These are phyloP conservation scores for Monascus ruber DNA, from an alignment of 2,329 filamentous ascomycete species.

Conservation along the genomic window DNA sequence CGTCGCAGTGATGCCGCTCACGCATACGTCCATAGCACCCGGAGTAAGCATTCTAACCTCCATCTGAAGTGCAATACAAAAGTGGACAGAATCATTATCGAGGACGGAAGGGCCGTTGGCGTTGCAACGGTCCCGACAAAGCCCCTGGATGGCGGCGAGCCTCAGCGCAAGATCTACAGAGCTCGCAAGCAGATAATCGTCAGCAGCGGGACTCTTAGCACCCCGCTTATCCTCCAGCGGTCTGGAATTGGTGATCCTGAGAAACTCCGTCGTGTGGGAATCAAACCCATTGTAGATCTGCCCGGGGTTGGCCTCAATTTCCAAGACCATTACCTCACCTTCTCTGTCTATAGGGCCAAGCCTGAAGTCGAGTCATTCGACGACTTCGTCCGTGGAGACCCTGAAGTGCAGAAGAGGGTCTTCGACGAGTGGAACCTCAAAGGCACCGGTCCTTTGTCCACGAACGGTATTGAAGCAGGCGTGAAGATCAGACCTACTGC, in stretches of 20 bases:
- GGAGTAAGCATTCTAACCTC: conserved; percentile 57
- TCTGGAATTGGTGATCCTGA: conserved; percentile 63
- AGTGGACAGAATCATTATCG: conserved; percentile 64
- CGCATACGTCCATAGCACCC: conserved; percentile 66
- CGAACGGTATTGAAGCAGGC: conserved; percentile 69
- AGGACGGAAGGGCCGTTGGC: conserved; percentile 59
- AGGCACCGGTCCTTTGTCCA: conserved; percentile 64
- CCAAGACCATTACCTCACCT: conserved; percentile 65
- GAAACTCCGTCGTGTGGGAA: conserved; percentile 57
- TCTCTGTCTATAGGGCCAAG: conserved; percentile 60
- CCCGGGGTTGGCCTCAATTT: conserved; percentile 66
- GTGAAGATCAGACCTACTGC: conserved; percentile 65
- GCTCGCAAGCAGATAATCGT: conserved; percentile 66
- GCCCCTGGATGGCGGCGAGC: conserved; percentile 47
- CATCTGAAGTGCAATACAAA: conserved; percentile 67
- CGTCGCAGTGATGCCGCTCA: conserved; percentile 67
- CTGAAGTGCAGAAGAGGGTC: conserved; percentile 59
- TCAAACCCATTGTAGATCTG: conserved; percentile 58
- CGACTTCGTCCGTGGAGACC: conserved; percentile 64
- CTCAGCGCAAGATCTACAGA: conserved; percentile 46
- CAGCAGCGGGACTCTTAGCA: conserved; percentile 61
- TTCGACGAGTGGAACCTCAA: conserved; percentile 70
- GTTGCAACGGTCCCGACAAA: conserved; percentile 62
- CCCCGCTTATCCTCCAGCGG: conserved; percentile 62
- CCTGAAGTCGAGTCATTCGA: conserved; percentile 68